phyloP scores from a whole-genome alignment of 495 filamentous ascomycete genomes.

The Neurospora tetrasperma region DNA sequence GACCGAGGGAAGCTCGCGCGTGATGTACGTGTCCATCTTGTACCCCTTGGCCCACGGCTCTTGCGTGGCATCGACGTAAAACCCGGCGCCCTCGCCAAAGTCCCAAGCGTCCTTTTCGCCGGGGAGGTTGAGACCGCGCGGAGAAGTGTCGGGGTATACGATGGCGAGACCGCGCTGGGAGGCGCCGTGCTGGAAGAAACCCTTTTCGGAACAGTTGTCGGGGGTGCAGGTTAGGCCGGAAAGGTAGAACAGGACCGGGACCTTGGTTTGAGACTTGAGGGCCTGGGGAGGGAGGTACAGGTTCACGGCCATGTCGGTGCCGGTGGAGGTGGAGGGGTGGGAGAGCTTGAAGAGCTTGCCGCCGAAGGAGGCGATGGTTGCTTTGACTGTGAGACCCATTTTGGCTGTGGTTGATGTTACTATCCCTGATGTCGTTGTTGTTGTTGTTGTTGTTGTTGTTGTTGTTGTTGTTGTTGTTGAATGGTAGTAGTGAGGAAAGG shows the following conservation, averaged over 20 bases:
- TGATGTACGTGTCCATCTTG: slow-evolving; percentile 89
- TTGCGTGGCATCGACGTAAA: slow-evolving; percentile 86
- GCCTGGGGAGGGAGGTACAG: slow-evolving; percentile 61
- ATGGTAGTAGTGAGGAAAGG: background rate
- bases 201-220: slow-evolving; percentile 93
- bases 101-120: slow-evolving; percentile 81
- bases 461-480: background rate
- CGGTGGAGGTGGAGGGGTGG: slow-evolving; percentile 63
- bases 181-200: slow-evolving; percentile 83
- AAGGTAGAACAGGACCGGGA: slow-evolving; percentile 88
- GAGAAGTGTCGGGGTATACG: slow-evolving; percentile 90
- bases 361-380: slow-evolving; percentile 84
- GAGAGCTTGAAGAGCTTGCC: slow-evolving; percentile 90
- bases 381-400: slow-evolving; percentile 79
- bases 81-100: slow-evolving; percentile 83
- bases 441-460: background rate
- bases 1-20: slow-evolving; percentile 64
- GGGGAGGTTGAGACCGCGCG: slow-evolving; percentile 65
- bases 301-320: slow-evolving; percentile 60
- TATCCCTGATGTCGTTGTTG: background rate
- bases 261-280: slow-evolving; percentile 36
- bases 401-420: slow-evolving; percentile 6
- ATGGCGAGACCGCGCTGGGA: slow-evolving; percentile 73
- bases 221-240: slow-evolving; percentile 91
- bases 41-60: slow-evolving; percentile 65